Percentiles rank a stretch among this genome's conserved stretches.
Evolutionary conservation across 1,284 basidiomycete species (phyloP).

Genomic region (Pisolithus thermaeus): DNA sequence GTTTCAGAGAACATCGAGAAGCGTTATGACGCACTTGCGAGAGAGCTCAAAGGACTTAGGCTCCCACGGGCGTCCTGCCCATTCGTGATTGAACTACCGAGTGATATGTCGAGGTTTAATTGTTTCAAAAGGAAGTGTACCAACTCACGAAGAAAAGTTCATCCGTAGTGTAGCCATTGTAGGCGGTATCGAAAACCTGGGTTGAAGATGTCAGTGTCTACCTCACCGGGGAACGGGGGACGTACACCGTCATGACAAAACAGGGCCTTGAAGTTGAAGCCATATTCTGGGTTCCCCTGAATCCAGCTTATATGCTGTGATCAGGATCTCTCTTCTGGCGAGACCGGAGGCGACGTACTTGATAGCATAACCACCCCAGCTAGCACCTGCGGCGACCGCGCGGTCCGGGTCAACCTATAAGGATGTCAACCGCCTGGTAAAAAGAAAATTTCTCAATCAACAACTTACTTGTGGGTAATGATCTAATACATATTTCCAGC

Average conservation of each 20-base stretch:
- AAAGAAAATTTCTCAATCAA: not conserved
- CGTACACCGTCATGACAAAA: conserved; percentile 83
- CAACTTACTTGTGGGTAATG: conserved; percentile 61
- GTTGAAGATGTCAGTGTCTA: conserved; percentile 5
- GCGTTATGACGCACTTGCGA: conserved; percentile 41
- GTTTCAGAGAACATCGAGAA: not conserved
- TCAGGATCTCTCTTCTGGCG: conserved; percentile 1
- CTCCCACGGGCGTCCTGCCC: conserved; percentile 77
- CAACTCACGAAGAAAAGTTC: conserved; percentile 77
- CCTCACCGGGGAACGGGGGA: conserved; percentile 1
- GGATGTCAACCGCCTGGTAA: conserved; percentile 7
- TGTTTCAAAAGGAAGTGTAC: not conserved
- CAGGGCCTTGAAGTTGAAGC: conserved; percentile 83
- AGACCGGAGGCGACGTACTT: conserved; percentile 44
- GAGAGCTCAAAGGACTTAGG: conserved; percentile 48
- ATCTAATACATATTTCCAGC: conserved; percentile 68
- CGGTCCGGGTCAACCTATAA: conserved; percentile 72
- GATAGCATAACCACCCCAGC: conserved; percentile 80
- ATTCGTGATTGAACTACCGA: conserved; percentile 73
- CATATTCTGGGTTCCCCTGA: conserved; percentile 83
- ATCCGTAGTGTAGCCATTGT: conserved; percentile 78
- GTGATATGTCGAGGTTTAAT: not conserved
- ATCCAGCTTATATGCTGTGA: conserved; percentile 66
- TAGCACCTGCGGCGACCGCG: conserved; percentile 76
- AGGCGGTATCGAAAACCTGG: conserved; percentile 64